phyloP scores from a whole-genome alignment of 352 stramenopile genomes.

The Globisporangium alternatum region DNA sequence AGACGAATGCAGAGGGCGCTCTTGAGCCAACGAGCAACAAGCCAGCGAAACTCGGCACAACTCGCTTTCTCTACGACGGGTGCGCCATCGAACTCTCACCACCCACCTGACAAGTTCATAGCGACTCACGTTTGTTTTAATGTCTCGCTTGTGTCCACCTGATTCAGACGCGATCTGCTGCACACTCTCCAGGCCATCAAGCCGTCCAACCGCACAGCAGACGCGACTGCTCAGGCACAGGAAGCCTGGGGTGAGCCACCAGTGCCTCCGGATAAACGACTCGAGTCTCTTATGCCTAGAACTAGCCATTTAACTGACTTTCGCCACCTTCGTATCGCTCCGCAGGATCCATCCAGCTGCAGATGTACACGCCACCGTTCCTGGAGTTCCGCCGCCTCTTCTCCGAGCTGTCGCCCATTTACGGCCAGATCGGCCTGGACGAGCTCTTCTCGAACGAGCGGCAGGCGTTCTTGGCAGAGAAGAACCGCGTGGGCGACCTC shows the following conservation, averaged over 20 bases:
- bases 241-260: slow-evolving; percentile 29
- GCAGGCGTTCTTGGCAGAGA: slow-evolving; percentile 54
- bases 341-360: slow-evolving; percentile 59
- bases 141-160: not conserved
- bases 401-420: slow-evolving; percentile 42
- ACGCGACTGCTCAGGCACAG: slow-evolving; percentile 11
- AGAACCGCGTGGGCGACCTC: slow-evolving; percentile 61
- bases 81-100: slow-evolving; percentile 13
- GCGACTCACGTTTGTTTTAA: not conserved
- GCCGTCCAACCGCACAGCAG: slow-evolving; percentile 34
- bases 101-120: not conserved
- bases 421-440: slow-evolving; percentile 65
- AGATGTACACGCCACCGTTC: slow-evolving; percentile 41
- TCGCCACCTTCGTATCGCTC: not conserved
- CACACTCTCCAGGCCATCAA: slow-evolving; percentile 62
- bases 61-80: slow-evolving; percentile 70
- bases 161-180: slow-evolving; percentile 55
- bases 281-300: not conserved
- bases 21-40: not conserved
- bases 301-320: too few species aligned
- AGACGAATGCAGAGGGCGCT: not conserved
- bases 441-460: slow-evolving; percentile 55
- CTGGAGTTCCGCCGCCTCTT: slow-evolving; percentile 44
- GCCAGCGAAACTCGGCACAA: slow-evolving; percentile 5
- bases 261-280: too few species aligned